Evolutionary conservation across 176 grass and related monocot genomes (phyloP).

Genomic region (Echinochloa phyllopogon): DNA sequence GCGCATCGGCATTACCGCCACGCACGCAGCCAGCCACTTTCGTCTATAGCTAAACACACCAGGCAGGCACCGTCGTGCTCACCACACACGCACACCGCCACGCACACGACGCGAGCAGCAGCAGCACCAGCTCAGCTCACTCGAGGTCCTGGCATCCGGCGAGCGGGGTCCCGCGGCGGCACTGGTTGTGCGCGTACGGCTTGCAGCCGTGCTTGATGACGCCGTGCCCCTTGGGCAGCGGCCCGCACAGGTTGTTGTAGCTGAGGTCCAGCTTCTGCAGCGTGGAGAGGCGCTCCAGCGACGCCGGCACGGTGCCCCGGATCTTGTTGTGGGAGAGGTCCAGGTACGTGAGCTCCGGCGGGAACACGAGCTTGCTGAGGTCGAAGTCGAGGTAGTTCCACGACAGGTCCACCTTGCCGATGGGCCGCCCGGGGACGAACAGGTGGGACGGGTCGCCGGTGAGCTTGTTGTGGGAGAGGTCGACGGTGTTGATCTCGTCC

Average conservation of each 20-base stretch:
- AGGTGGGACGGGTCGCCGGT: constrained; percentile 64
- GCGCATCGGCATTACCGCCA: background rate
- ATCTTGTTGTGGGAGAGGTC: constrained; percentile 86
- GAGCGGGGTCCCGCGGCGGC: constrained; percentile 59
- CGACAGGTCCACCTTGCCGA: constrained; percentile 70
- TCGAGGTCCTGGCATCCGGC: constrained; percentile 44
- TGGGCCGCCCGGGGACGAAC: constrained; percentile 52
- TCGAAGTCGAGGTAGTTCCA: constrained; percentile 84
- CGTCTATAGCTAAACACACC: constrained; percentile 39
- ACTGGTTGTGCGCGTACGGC: constrained; percentile 68
- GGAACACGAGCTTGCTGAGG: constrained; percentile 56
- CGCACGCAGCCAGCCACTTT: background rate
- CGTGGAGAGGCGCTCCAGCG: constrained; percentile 48
- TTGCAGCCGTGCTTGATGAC: constrained; percentile 51
- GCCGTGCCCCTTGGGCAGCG: constrained; percentile 54
- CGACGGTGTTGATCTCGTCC: constrained; percentile 63
- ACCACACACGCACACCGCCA: constrained; percentile 3
- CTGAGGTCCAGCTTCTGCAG: constrained; percentile 71
- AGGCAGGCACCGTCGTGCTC: constrained; percentile 6
- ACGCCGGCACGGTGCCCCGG: constrained; percentile 56
- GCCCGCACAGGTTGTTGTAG: constrained; percentile 70
- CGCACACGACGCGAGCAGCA: too few species aligned
- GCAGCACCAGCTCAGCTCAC: too few species aligned
- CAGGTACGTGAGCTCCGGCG: constrained; percentile 63
- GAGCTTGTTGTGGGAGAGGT: constrained; percentile 75